Base-by-base conservation (phyloP, 2,329 filamentous ascomycete species). In the Cladosporium sp. region DNA sequence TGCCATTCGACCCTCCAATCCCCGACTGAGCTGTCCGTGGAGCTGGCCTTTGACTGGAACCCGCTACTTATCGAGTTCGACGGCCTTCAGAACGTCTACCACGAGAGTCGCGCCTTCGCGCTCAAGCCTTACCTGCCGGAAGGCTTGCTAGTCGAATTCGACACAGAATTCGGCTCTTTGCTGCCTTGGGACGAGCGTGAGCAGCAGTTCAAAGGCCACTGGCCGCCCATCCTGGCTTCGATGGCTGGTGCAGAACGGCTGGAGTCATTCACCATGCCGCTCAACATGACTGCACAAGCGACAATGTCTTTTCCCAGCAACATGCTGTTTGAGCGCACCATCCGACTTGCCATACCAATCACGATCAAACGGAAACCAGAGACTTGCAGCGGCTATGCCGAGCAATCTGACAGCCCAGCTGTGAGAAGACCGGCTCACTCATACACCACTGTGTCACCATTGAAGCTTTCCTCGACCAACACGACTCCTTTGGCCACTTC, bases 321-420 rank as follows among this genome's bases (percentile, higher is more conserved):
- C 9, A 54, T 62, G 19, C 52, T 41, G 16, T 56, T 59, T 34
- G 59, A 65, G 43, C 54, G 52, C 16, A 52, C 55, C 9, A 54
- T 64, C n/a, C 56, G 61, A 4, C 55, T 54, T 42, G 55, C 49
- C 3, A 16, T 63, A 18, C 62, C 62, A 4, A 44, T 64, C 10
- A 62, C 60, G 6, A 56, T 64, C 46, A 59, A 56, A 49, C 49
- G 62, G 5, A 52, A 51, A 9, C 59, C 62, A 14, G 59, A 61
- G 11, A 32, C 14, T 3, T 64, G 62, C 38, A 34, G 41, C 18
- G 46, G 18, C n/a, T n/a, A 32, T 14, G n/a, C 2, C 3, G 48
- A 54, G 9, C 31, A 42, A 9, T 33, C 41, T n/a, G 32, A 31
- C 28, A 45, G 43, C 13, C 35, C 43, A 4, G 49, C 32, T 13